Evolutionary conservation across 2,329 filamentous ascomycete genomes (phyloP), one percentile per base, ranked within the genome.

Genomic region (Colletotrichum horii): DNA sequence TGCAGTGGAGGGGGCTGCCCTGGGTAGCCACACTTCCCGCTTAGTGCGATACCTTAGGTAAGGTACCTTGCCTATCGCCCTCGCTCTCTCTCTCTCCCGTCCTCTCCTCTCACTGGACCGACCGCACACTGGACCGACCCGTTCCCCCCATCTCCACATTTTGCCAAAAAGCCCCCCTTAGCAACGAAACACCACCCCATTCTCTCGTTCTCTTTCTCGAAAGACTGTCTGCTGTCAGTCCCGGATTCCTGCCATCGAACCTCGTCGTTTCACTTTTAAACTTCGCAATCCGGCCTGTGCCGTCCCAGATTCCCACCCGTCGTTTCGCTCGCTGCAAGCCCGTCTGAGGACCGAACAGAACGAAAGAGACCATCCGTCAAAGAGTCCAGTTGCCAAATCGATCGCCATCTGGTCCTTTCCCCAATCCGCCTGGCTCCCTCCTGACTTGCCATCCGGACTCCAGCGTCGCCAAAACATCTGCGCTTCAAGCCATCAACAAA

Each of bases 141-240:
- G 66, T 70, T 69, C 64, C 28, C 74, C 74, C 74, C 74, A 76
- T 75, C 74, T 75, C 74, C 74, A 76, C 74, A 76, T 66, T 76
- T 75, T 52, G 71, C 66, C 74, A 75, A 75, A 76, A 75, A 70
- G 66, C 66, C 74, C 74, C 71, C 74, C 74, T 75, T 71, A 76
- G 74, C 74, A 76, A 75, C 74, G 74, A 76, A 76, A 76, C 74
- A 76, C 74, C 74, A 67, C 66, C 74, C 74, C 74, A 74, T 75
- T 69, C 74, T 75, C 70, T 74, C 74, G 64, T 69, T 75, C 74
- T 73, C 74, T 36, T 75, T 74, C 74, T 76, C 71, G 66, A 76
- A 76, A 73, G 74, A 75, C 74, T 65, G 74, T 73, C 74, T 76
- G 71, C 71, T 75, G 71, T 67, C 71, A 75, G 70, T 76, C 74